phyloP scores from a whole-genome alignment of 306 rosid genomes.

The Amphicarpaea edgeworthii region DNA sequence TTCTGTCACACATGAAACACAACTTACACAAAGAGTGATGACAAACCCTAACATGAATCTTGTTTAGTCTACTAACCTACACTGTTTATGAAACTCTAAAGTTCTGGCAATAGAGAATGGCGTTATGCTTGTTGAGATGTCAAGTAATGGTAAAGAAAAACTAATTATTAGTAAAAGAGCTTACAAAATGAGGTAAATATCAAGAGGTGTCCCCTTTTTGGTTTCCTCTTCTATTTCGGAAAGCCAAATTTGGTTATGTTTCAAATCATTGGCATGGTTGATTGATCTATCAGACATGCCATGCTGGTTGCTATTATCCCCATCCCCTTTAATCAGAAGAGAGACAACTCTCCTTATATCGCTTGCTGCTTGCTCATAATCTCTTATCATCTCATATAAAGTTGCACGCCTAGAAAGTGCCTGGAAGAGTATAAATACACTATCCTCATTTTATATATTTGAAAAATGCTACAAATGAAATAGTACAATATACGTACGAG shows the following conservation, averaged over 20 bases:
- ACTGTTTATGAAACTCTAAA: constrained; percentile 20
- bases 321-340: not conserved
- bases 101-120: not conserved
- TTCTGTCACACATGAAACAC: not conserved
- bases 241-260: constrained; percentile 30
- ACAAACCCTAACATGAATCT: not conserved
- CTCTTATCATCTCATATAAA: constrained; percentile 75
- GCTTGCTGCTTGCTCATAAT: constrained; percentile 75
- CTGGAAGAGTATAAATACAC: constrained; percentile 46
- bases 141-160: not conserved
- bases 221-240: constrained; percentile 12
- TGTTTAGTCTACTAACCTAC: constrained; percentile 1
- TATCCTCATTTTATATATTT: not conserved
- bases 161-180: not conserved
- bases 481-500: not conserved
- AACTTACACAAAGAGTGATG: not conserved
- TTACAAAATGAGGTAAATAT: constrained; percentile 24
- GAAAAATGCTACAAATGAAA: not conserved
- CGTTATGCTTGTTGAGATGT: constrained; percentile 21
- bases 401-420: constrained; percentile 89
- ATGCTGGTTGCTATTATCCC: constrained; percentile 2
- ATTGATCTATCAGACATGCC: constrained; percentile 63
- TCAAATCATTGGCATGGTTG: constrained; percentile 61
- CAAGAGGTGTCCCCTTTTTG: constrained; percentile 21
- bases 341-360: constrained; percentile 53